Base-by-base conservation (phyloP, 2,329 filamentous ascomycete species). In the Herpotrichia juniperi region DNA sequence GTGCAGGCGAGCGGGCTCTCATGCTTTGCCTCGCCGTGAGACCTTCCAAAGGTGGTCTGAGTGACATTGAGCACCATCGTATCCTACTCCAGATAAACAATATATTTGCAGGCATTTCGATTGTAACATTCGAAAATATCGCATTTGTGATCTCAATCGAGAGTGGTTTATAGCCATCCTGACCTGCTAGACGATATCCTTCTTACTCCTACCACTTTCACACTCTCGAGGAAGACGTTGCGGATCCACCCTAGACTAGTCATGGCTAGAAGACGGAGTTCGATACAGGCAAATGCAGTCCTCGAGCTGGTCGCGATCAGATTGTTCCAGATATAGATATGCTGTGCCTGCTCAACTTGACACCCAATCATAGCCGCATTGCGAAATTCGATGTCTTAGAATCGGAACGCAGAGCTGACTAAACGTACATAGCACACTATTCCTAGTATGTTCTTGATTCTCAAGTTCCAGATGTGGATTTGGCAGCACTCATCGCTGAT, bases 251-350 rank as follows among this genome's bases (percentile, higher is more conserved):
- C 44, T 14, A 42, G 16, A 16, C 35, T 42, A 17, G 14, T 34
- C 7, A 19, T 19, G 22, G 21, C 32, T 19, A 30, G 11, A 39
- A 54, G 42, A n/a, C 19, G 32, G 14, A 56, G 28, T 25, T 51
- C 26, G 7, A 54, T 39, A 8, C 49, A 52, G 3, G 26, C 48
- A 28, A 50, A 32, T n/a, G 3, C 26, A 2, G 40, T 14, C 2
- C 32, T 17, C 10, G 30, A 11, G 22, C 39, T 48, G 17, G 16
- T 31, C 1, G 42, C 45, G 21, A 61, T 40, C 7, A 46, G 56
- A 34, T 53, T 54, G 46, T 56, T 54, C 52, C 48, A 58, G 11
- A 58, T 19, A 35, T 60, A 60, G 9, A 58, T 50, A 34, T 58
- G 55, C 17, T 53, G 45, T 2, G 55, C 42, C 16, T 53, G 19